These are phyloP conservation scores for Flaveria linearis DNA, from an alignment of 129 eudicot genomes.

Conservation along the genomic window DNA sequence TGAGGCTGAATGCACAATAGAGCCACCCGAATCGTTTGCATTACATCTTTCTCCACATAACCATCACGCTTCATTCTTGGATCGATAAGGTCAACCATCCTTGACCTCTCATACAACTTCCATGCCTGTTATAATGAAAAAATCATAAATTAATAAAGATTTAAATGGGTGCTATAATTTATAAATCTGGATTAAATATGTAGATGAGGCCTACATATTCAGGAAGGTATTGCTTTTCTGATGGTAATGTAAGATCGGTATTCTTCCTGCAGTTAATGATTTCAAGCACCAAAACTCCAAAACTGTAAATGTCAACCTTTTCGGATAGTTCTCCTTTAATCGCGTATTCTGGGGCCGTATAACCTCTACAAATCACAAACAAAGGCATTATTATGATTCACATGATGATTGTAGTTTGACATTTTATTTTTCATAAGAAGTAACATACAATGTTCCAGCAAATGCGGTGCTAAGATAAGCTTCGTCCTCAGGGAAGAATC, in stretches of 20 bases:
- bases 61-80: conserved; percentile 51
- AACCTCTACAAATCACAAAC: conserved; percentile 54
- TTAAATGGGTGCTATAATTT: neutral
- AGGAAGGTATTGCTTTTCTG: conserved; percentile 74
- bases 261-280: conserved; percentile 61
- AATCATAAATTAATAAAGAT: neutral
- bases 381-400: neutral
- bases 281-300: conserved; percentile 69
- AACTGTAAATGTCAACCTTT: conserved; percentile 70
- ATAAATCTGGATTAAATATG: neutral
- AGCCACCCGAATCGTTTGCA: conserved; percentile 53
- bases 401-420: neutral
- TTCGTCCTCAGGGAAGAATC: conserved; percentile 74
- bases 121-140: conserved; percentile 49
- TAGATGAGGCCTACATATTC: conserved; percentile 52
- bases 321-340: conserved; percentile 69
- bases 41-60: conserved; percentile 47
- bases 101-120: conserved; percentile 64
- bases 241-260: conserved; percentile 60
- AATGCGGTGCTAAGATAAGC: conserved; percentile 65
- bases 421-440: neutral
- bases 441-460: conserved; percentile 68
- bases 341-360: conserved; percentile 79
- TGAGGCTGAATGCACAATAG: conserved; percentile 61
- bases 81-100: conserved; percentile 50